phyloP scores from a whole-genome alignment of 345 rosid genomes.

The Balakata baccata region DNA sequence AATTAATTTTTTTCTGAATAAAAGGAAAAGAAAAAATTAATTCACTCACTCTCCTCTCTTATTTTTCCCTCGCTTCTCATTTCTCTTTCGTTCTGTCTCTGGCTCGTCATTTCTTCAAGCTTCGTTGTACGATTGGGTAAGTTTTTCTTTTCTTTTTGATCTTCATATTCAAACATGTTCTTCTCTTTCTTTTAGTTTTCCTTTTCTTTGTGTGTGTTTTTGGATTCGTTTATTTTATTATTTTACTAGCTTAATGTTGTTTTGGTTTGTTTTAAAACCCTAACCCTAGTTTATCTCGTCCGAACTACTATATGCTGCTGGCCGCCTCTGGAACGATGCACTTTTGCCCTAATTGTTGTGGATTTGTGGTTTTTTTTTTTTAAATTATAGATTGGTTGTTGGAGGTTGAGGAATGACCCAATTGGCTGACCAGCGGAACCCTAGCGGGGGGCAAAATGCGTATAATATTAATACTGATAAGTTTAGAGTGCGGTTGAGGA shows the following conservation, averaged over 20 bases:
- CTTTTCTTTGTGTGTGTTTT: background rate
- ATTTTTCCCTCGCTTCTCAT: background rate
- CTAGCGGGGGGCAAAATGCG: slow-evolving; percentile 19
- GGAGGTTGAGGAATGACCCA: background rate
- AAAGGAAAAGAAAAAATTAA: background rate
- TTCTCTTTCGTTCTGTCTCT: background rate
- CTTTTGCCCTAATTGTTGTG: background rate
- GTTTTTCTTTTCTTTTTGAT: background rate
- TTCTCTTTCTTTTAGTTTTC: too few species aligned
- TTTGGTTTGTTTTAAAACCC: background rate
- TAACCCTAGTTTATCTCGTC: slow-evolving; percentile 1
- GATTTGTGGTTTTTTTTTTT: background rate
- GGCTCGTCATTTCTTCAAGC: background rate
- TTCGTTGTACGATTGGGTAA: background rate
- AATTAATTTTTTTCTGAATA: background rate
- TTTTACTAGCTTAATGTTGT: background rate
- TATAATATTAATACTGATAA: slow-evolving; percentile 58
- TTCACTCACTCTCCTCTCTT: background rate
- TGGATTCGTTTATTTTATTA: background rate
- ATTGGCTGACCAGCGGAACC: slow-evolving; percentile 10
- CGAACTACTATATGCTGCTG: too few species aligned
- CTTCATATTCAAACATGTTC: background rate
- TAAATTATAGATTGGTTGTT: background rate
- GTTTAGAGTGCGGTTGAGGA: slow-evolving; percentile 56
- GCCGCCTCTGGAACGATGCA: background rate